These are phyloP conservation scores for Alternaria longipes DNA, from an alignment of 2,329 filamentous ascomycete genomes.

Conservation along the genomic window DNA sequence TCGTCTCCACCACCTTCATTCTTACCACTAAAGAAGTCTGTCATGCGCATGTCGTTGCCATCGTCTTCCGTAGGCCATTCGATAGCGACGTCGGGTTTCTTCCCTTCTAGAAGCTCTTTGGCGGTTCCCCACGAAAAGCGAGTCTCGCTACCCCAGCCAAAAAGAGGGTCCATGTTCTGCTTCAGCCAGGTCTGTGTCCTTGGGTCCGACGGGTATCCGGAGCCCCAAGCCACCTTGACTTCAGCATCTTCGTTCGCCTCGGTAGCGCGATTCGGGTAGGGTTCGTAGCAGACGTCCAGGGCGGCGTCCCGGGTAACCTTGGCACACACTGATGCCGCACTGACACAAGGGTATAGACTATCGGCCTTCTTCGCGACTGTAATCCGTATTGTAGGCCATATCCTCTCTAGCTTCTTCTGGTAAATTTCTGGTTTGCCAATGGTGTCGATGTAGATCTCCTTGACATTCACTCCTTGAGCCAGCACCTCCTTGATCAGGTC, in stretches of 20 bases:
- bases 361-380: slow-evolving; percentile 79
- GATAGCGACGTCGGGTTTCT: slow-evolving; percentile 72
- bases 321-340: slow-evolving; percentile 90
- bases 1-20: slow-evolving; percentile 67
- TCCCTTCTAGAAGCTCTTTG: slow-evolving; percentile 90
- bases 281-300: slow-evolving; percentile 78
- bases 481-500: slow-evolving; percentile 81
- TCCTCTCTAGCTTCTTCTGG: slow-evolving; percentile 81
- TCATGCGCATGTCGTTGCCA: slow-evolving; percentile 71
- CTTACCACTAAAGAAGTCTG: slow-evolving; percentile 73
- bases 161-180: slow-evolving; percentile 87
- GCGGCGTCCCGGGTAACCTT: slow-evolving; percentile 95
- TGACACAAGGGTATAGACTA: slow-evolving; percentile 89
- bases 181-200: slow-evolving; percentile 84
- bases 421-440: slow-evolving; percentile 84
- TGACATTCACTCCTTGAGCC: slow-evolving; percentile 79
- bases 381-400: slow-evolving; percentile 75
- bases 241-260: slow-evolving; percentile 45
- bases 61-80: slow-evolving; percentile 88
- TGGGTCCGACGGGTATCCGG: slow-evolving; percentile 89
- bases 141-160: slow-evolving; percentile 94
- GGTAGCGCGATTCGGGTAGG: slow-evolving; percentile 49
- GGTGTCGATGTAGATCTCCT: slow-evolving; percentile 94
- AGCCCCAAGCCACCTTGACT: slow-evolving; percentile 74
- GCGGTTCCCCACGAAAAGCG: slow-evolving; percentile 96